Evolutionary conservation across 2,329 filamentous ascomycete species (phyloP), one percentile per base, ranked within the genome.

Genomic region (Akanthomyces muscarius): DNA sequence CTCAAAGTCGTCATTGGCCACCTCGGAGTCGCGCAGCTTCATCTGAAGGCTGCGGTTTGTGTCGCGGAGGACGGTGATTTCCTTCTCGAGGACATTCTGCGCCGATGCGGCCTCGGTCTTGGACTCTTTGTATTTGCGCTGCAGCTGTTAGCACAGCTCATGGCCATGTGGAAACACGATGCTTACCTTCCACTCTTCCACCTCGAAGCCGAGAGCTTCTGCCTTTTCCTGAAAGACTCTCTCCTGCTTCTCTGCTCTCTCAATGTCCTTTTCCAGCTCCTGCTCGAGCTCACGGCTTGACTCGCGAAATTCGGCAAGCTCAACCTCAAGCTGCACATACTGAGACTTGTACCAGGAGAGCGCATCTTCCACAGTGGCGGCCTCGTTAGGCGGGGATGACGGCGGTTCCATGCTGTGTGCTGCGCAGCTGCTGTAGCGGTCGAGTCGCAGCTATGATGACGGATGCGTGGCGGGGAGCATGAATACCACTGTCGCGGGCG

Each of bases 1-100:
- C 80, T 99, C 95, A 73, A 94, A 97, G 76, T 99, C 95, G 81
- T 99, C 95, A 78, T 98, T 99, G 74, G 91, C 92, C 62, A 99
- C 95, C 77, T 99, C 95, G 69, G 94, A 97, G 75, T 99, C 95
- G 68, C 95, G 89, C 63, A 99, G 80, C 76, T 85, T 91, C 66
- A 97, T 81, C 71, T 95, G 90, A 65, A 97, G 78, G 4, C 89
- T 88, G 67, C 95, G 84, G 75, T 92, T 96, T 55, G 87, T 76
- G 68, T 99, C 93, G 72, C 95, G 89, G 70, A 99, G 83, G 10
- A 85, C 89, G 7, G 95, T 99, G 70, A 99, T 93, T 76, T 99
- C 95, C 77, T 97, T 98, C 77, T 99, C 93, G 60, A 99, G 83
- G 4, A 83, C 81, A 72, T 89, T 93, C 73, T 98, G 95, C 62